Evolutionary conservation across 805 yeast genomes (phyloP), one percentile per base, ranked within the genome.

Genomic region (Lipomyces kockii): DNA sequence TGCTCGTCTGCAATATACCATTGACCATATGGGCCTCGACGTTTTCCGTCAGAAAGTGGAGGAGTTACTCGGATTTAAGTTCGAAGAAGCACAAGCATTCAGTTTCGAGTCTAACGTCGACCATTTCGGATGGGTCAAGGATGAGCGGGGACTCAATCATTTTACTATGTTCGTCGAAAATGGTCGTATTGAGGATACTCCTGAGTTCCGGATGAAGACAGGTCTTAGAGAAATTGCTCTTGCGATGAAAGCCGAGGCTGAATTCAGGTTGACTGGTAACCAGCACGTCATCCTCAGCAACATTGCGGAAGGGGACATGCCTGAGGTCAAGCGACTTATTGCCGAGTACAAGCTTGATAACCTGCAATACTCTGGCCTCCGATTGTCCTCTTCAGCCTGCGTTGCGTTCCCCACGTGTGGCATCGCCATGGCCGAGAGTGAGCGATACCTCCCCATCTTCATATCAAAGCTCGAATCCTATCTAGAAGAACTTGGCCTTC

Each of bases 381-480:
- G 98, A 79, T 83, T 92, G 66, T 89, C 97, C 11, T 91, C 97
- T 6, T 92, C 97, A 37, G 96, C 98, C 0, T 94, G 98, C 86
- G 98, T 94, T 67, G 98, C 97, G 1, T 88, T 94, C 85, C 98
- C 98, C 73, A 94, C 98, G 0, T 94, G 98, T 86, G 98, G 98
- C 73, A 85, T 94, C 76, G 98, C 98, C 22, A 92, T 94, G 98
- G 98, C 98, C 37, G 98, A 94, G 81, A 89, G 97, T 64, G 98
- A 94, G 82, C 88, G 98, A 32, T 89, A 88, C 78, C 83, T 94
- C 75, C 98, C 98, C 9, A 88, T 84, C 61, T 84, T 94, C 74
- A 86, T 94, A 72, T 79, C 89, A 70, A 91, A 92, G 80, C 81
- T 94, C 68, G 98, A 94, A 79, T 86, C 82, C n/a, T 87, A 92